Base-by-base conservation (phyloP, 495 filamentous ascomycete species). In the Achaetomiella virescens region DNA sequence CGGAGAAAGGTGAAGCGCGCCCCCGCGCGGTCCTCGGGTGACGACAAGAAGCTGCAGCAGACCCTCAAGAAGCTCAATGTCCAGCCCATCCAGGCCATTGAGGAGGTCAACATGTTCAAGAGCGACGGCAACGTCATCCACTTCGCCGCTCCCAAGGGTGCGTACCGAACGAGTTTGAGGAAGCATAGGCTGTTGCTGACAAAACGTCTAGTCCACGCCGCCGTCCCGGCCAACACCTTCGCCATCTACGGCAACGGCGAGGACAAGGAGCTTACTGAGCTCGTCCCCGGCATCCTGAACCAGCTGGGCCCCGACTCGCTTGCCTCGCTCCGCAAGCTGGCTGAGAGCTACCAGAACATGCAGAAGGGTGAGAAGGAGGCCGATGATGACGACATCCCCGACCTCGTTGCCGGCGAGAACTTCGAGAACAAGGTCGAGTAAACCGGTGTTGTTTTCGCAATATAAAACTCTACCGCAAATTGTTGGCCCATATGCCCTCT, bases 61-160 rank as follows among this genome's bases (percentile, higher is more conserved):
- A 78, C 90, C 53, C 79, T 95, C 37, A 96, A 95, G 85, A 96
- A 96, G 83, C 83, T 96, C 74, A 93, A 90, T 75, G 89, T 91
- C 51, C 90, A 93, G 80, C 90, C 93, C 67, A 96, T 98, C 78
- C 91, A 96, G 81, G 89, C 86, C 54, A 97, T 98, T 65, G 93
- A 98, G 84, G 93, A 98, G 79, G 93, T 98, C 70, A 98, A 98
- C 84, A 98, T 97, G 95, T 97, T 97, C 85, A 98, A 97, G 84
- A 86, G 88, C 73, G 93, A 98, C 68, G 93, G 93, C 66, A 98
- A 98, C 75, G 93, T 98, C 73, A 97, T 98, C 71, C 93, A 98
- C 83, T 98, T 98, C 73, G 84, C 89, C 66, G 88, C 88, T 61
- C 93, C 93, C 50, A 97, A 96, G 78, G 93, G 93, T 97, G 73